Evolutionary conservation across 495 filamentous ascomycete species (phyloP).

Genomic region (Pseudoneurospora amorphoporcata): DNA sequence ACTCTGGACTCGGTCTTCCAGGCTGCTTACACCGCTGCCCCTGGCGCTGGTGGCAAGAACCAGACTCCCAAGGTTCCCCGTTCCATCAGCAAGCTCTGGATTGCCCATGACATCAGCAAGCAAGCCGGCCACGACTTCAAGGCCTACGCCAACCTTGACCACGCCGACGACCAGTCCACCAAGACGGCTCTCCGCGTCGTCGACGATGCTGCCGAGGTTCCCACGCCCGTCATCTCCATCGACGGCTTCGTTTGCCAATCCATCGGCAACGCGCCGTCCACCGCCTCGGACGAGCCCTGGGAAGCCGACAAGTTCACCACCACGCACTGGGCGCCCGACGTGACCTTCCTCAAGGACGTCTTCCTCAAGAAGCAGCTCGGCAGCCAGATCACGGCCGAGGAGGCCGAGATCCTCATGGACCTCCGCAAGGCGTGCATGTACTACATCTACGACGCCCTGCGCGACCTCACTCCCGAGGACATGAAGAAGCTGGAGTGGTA

Average conservation of each 20-base stretch:
- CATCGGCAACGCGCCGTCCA: constrained; percentile 10
- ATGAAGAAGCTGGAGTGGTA: constrained; percentile 12
- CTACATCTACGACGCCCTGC: constrained; percentile 18
- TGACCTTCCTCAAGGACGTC: constrained; percentile 10
- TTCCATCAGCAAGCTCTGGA: constrained; percentile 17
- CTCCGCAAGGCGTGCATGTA: constrained; percentile 18
- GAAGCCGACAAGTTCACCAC: constrained; percentile 15
- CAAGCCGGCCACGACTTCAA: constrained; percentile 10
- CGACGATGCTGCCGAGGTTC: neutral
- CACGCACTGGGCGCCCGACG: constrained; percentile 19
- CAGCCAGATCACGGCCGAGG: constrained; percentile 9
- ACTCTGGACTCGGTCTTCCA: constrained; percentile 35
- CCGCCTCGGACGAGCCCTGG: neutral
- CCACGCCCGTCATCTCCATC: constrained; percentile 8
- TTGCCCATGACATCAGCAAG: constrained; percentile 10
- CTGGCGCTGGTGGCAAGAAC: constrained; percentile 6
- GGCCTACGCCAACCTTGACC: constrained; percentile 10
- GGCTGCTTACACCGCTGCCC: constrained; percentile 16
- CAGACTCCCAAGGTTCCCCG: constrained; percentile 14
- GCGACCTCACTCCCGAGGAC: constrained; percentile 9
- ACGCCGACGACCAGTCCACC: constrained; percentile 14
- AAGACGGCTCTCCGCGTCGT: constrained; percentile 11
- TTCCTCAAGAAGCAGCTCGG: constrained; percentile 14
- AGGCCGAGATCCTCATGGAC: constrained; percentile 16
- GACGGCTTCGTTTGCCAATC: constrained; percentile 18